Evolutionary conservation across 1,139 yeast species (phyloP).

Genomic region (Suhomyces panamericanus): DNA sequence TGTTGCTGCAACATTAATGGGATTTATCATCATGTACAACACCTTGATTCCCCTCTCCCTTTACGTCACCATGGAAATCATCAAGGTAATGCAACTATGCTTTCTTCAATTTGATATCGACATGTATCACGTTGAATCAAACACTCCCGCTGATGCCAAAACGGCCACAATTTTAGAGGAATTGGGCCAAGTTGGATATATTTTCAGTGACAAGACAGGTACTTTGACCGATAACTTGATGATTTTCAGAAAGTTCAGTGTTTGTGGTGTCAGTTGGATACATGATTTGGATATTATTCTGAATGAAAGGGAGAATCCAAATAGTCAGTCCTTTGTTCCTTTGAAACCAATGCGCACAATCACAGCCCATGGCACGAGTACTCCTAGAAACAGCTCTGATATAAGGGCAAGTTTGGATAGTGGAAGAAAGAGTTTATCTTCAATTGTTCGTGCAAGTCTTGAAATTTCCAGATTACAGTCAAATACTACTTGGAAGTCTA

Average conservation of each 20-base stretch:
- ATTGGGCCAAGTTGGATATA: slow-evolving; percentile 91
- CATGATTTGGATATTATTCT: slow-evolving; percentile 66
- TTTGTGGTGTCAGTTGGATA: slow-evolving; percentile 86
- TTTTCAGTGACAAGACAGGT: slow-evolving; percentile 96
- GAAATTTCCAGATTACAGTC: slow-evolving; percentile 22
- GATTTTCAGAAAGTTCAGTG: slow-evolving; percentile 81
- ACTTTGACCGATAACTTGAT: slow-evolving; percentile 89
- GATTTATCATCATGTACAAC: slow-evolving; percentile 94
- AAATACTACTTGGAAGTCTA: slow-evolving; percentile 34
- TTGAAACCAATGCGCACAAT: slow-evolving; percentile 2
- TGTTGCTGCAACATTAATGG: slow-evolving; percentile 89
- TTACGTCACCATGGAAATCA: slow-evolving; percentile 95
- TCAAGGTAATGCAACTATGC: slow-evolving; percentile 80
- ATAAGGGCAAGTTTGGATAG: slow-evolving; percentile 7
- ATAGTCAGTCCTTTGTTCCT: slow-evolving; percentile 5
- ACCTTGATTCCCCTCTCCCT: slow-evolving; percentile 93
- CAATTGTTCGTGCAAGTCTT: slow-evolving; percentile 35
- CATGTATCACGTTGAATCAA: slow-evolving; percentile 81
- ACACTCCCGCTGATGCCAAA: slow-evolving; percentile 92
- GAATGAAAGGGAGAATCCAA: slow-evolving; percentile 14
- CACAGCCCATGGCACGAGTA: background rate
- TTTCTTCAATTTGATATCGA: slow-evolving; percentile 88
- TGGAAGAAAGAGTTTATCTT: slow-evolving; percentile 32
- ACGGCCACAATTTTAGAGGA: slow-evolving; percentile 96
- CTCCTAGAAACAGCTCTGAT: slow-evolving; percentile 12